Evolutionary conservation across 805 yeast genomes (phyloP).

Genomic region (Cyberlindnera lachancei): DNA sequence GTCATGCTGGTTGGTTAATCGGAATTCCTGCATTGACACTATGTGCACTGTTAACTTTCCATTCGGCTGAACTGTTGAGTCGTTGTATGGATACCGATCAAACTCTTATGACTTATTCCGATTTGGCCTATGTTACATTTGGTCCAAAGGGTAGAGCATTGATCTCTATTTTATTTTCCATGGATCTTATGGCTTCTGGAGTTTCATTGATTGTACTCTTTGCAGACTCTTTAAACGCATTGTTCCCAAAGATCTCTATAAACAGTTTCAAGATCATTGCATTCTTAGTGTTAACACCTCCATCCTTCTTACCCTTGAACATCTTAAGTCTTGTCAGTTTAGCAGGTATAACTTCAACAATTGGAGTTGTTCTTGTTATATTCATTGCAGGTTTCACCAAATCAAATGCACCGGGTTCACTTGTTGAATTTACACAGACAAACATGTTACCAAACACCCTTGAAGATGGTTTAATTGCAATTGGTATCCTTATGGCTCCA

Average conservation of each 20-base stretch:
- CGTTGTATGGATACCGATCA: conserved; percentile 74
- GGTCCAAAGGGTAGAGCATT: conserved; percentile 69
- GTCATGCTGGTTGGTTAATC: conserved; percentile 63
- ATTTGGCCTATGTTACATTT: conserved; percentile 78
- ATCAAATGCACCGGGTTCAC: conserved; percentile 63
- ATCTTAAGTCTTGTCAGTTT: conserved; percentile 62
- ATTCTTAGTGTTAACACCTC: conserved; percentile 69
- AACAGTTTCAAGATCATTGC: conserved; percentile 59
- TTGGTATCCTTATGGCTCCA: conserved; percentile 70
- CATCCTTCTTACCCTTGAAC: conserved; percentile 71
- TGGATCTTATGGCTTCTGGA: conserved; percentile 76
- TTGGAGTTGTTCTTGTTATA: conserved; percentile 53
- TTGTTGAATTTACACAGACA: conserved; percentile 55
- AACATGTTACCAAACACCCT: conserved; percentile 54
- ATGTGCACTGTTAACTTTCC: conserved; percentile 63
- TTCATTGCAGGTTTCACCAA: conserved; percentile 59
- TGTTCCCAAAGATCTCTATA: conserved; percentile 46
- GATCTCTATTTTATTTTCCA: conserved; percentile 65
- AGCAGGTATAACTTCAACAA: conserved; percentile 64
- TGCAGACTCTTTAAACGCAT: conserved; percentile 75
- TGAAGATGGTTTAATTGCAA: conserved; percentile 45
- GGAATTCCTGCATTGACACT: conserved; percentile 52
- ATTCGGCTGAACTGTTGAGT: conserved; percentile 71
- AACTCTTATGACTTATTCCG: conserved; percentile 80
- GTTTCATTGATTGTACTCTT: conserved; percentile 75